phyloP scores from a whole-genome alignment of 306 rosid genomes.

The Hippophae rhamnoides region DNA sequence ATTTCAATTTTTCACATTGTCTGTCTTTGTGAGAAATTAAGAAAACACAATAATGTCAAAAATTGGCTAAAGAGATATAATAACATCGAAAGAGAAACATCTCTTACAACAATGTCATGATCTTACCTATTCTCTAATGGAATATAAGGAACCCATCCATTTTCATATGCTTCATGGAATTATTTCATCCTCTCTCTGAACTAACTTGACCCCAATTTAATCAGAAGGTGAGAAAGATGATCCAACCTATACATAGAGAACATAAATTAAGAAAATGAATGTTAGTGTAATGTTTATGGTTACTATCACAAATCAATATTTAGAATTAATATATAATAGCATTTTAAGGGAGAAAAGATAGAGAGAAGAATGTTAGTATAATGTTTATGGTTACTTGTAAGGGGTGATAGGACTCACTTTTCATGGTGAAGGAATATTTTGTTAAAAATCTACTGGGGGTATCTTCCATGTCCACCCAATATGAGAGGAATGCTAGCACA shows the following conservation, averaged over 20 bases:
- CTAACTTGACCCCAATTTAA: slow-evolving; percentile 79
- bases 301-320: background rate
- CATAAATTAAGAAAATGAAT: no score
- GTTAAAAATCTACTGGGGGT: no score
- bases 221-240: slow-evolving; percentile 86
- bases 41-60: slow-evolving; percentile 7
- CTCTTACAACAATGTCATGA: no score
- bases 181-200: slow-evolving; percentile 87
- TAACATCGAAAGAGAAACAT: slow-evolving; percentile 11
- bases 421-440: no score
- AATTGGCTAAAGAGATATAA: background rate
- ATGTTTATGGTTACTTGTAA: no score
- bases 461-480: no score
- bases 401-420: no score
- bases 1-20: slow-evolving; percentile 44
- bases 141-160: slow-evolving; percentile 97
- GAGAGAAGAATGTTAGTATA: no score
- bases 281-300: no score
- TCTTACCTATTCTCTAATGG: slow-evolving; percentile 39
- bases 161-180: slow-evolving; percentile 91
- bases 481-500: no score
- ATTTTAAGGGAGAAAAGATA: no score
- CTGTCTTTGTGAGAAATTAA: slow-evolving; percentile 48
- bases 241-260: no score
- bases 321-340: background rate